Conservation (phyloP, 2,329 filamentous ascomycete species). For the Tolypocladium album region DNA sequence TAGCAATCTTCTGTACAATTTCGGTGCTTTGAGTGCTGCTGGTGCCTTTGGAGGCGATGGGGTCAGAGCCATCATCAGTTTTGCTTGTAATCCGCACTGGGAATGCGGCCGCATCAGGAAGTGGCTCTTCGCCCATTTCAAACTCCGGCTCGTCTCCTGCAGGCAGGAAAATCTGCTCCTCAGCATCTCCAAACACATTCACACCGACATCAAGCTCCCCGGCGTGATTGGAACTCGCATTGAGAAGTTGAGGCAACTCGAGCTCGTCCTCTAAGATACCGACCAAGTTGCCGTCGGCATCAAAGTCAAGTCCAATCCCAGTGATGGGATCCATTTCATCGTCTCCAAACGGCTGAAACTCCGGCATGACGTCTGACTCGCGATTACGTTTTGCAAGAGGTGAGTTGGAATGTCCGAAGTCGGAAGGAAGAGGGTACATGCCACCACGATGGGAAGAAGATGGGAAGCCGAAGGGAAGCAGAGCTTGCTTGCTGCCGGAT, state of each 20-base stretch:
- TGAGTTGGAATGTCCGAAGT: conserved; percentile 21
- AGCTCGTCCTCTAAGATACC: conserved; percentile 28
- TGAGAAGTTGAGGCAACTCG: conserved; percentile 31
- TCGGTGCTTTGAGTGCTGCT: conserved; percentile 8
- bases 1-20: conserved; percentile 8
- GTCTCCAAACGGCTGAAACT: conserved; percentile 22
- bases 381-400: conserved; percentile 12
- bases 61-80: conserved; percentile 5
- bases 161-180: not conserved
- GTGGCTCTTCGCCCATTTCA: conserved; percentile 24
- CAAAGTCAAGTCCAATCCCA: conserved; percentile 37
- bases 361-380: conserved; percentile 9
- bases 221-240: conserved; percentile 13
- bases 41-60: conserved; percentile 11
- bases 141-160: conserved; percentile 12
- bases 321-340: conserved; percentile 27
- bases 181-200: not conserved
- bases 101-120: conserved; percentile 27
- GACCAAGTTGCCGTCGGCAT: conserved; percentile 38
- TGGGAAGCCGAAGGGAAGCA: conserved; percentile 19
- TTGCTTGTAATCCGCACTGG: conserved; percentile 11
- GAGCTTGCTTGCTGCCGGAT: conserved; percentile 14
- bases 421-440: conserved; percentile 20
- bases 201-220: not conserved
- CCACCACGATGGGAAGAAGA: conserved; percentile 22